A percentile compares a stretch with the other conserved stretches of the same genome.
Conservation (phyloP, 2,329 filamentous ascomycete genomes). For the Penicillium sp. region DNA sequence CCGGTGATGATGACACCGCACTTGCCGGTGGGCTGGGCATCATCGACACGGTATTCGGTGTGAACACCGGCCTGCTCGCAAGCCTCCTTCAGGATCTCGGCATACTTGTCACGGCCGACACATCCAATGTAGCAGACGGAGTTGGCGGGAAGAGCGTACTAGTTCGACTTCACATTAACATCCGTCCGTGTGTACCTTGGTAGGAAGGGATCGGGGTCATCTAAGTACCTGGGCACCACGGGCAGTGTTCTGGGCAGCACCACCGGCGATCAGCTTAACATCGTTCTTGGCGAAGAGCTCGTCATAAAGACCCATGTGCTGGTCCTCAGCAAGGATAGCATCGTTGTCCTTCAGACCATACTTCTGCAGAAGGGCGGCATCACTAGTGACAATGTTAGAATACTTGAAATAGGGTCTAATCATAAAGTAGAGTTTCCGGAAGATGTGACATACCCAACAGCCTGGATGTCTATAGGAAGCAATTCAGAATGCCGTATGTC, state of each 20-base stretch:
- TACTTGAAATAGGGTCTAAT: slow-evolving; percentile 7
- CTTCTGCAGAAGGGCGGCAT: slow-evolving; percentile 78
- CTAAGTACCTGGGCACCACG: slow-evolving; percentile 79
- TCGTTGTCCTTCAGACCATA: slow-evolving; percentile 93
- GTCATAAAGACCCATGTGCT: slow-evolving; percentile 83
- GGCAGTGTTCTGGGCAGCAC: slow-evolving; percentile 94
- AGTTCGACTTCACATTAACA: no score
- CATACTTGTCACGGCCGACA: slow-evolving; percentile 91
- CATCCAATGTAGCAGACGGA: slow-evolving; percentile 89
- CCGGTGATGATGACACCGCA: slow-evolving; percentile 96
- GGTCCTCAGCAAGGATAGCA: slow-evolving; percentile 87
- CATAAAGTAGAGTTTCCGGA: no score
- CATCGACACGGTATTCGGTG: slow-evolving; percentile 89
- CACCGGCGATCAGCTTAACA: slow-evolving; percentile 89
- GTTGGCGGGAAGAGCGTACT: slow-evolving; percentile 84
- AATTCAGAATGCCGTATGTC: no score
- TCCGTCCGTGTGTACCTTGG: no score
- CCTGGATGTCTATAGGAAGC: slow-evolving; percentile 68
- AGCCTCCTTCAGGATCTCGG: slow-evolving; percentile 75
- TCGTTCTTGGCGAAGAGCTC: slow-evolving; percentile 86
- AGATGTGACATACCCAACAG: slow-evolving; percentile 57
- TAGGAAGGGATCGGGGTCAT: no score
- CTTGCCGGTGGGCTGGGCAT: slow-evolving; percentile 73
- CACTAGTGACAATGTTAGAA: slow-evolving; percentile 42
- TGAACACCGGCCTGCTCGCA: slow-evolving; percentile 80